These are phyloP conservation scores for Tricholoma sp. DNA, from an alignment of 768 basidiomycete species.

Conservation along the genomic window DNA sequence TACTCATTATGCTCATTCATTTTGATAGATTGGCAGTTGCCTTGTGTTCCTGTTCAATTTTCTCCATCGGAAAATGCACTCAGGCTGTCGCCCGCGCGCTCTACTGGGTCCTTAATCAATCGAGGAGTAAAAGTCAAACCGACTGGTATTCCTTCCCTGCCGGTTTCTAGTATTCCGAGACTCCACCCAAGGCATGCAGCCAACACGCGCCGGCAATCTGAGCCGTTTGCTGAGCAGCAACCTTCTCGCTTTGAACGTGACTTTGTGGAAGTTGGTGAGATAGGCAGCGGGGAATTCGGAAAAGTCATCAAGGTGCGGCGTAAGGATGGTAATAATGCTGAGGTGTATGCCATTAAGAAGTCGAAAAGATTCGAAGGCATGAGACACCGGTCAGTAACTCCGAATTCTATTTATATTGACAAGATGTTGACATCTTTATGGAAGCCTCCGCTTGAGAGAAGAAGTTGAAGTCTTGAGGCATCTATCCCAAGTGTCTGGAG, in stretches of 20 bases:
- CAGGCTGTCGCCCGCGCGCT: constrained; percentile 37
- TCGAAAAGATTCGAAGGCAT: constrained; percentile 89
- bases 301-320: constrained; percentile 80
- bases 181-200: constrained; percentile 4
- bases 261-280: constrained; percentile 72
- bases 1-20: constrained; percentile 3
- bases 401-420: constrained; percentile 20
- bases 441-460: constrained; percentile 80
- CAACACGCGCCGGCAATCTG: constrained; percentile 28
- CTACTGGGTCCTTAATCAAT: constrained; percentile 53
- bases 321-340: constrained; percentile 50
- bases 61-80: constrained; percentile 42
- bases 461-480: constrained; percentile 91
- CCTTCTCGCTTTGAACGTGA: constrained; percentile 73
- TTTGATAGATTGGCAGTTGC: constrained; percentile 48
- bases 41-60: constrained; percentile 41
- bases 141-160: constrained; percentile 29
- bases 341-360: constrained; percentile 86
- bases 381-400: constrained; percentile 72
- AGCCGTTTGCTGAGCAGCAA: constrained; percentile 42
- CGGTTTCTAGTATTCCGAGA: constrained; percentile 7
- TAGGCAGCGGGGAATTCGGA: constrained; percentile 93
- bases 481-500: constrained; percentile 40
- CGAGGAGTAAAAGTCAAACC: constrained; percentile 42
- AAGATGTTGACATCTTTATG: constrained; percentile 20